A percentile compares a stretch with the other conserved stretches of the same genome.
Evolutionary conservation across 495 filamentous ascomycete genomes (phyloP).

Genomic region (Neurospora tetraspora): DNA sequence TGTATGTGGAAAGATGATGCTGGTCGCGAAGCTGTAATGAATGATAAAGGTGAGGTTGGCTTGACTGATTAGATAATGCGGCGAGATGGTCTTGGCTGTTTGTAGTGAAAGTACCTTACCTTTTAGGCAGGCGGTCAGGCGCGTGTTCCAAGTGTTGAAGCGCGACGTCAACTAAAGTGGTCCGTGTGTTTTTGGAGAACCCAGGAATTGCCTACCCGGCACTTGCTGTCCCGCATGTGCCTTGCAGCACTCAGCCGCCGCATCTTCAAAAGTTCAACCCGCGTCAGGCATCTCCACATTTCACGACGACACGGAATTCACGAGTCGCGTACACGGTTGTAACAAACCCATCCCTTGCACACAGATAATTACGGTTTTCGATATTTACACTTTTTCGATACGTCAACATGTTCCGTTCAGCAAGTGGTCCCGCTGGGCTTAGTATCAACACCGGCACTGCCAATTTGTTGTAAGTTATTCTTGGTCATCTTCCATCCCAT

Average conservation of each 20-base stretch:
- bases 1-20: neutral
- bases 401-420: slow-evolving; percentile 32
- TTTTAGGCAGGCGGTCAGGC: slow-evolving; percentile 20
- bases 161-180: slow-evolving; percentile 3
- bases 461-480: slow-evolving; percentile 49
- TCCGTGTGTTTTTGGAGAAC: neutral
- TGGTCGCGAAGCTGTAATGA: neutral
- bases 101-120: neutral
- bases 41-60: slow-evolving; percentile 13
- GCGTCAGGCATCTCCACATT: neutral
- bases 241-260: neutral
- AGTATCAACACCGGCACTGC: slow-evolving; percentile 71
- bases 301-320: neutral
- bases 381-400: neutral
- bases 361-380: neutral
- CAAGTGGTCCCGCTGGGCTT: slow-evolving; percentile 57
- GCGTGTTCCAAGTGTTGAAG: neutral
- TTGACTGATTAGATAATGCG: slow-evolving; percentile 17
- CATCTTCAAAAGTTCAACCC: neutral
- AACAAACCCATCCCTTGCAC: neutral
- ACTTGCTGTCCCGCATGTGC: neutral
- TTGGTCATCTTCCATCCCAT: slow-evolving; percentile 11
- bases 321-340: neutral
- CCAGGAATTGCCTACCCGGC: neutral
- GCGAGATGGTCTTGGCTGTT: neutral